Evolutionary conservation across 192 early-diverging fungal genomes (phyloP).

Genomic region (Coemansia sp.): DNA sequence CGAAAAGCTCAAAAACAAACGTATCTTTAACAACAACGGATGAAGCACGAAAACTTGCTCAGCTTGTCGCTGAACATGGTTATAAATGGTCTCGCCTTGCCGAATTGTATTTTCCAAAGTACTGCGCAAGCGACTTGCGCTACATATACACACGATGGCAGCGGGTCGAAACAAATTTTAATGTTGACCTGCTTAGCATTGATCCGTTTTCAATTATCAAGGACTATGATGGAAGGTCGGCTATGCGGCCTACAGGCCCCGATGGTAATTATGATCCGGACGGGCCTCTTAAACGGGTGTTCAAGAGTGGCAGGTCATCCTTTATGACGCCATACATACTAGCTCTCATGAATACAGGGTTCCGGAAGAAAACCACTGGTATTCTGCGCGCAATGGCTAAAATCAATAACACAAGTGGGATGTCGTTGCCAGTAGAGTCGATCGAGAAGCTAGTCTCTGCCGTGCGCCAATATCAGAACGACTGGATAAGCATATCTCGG

Average conservation of each 20-base stretch:
- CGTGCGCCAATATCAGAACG: conserved; percentile 19
- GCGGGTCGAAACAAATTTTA: conserved; percentile 12
- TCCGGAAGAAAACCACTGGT: background rate
- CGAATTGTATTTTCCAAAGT: conserved; percentile 16
- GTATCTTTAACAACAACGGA: conserved; percentile 2
- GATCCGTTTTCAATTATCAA: conserved; percentile 30
- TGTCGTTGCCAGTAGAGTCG: conserved; percentile 5
- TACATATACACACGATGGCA: conserved; percentile 20
- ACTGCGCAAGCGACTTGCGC: background rate
- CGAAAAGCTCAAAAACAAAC: background rate
- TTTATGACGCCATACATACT: conserved; percentile 31
- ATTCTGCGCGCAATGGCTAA: conserved; percentile 3
- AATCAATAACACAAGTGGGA: background rate
- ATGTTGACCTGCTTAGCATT: conserved; percentile 16
- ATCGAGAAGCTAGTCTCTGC: conserved; percentile 38
- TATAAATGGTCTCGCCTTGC: conserved; percentile 19
- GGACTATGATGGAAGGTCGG: conserved; percentile 20
- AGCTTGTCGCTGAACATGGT: conserved; percentile 23
- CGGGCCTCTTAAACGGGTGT: conserved; percentile 15
- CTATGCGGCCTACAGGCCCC: conserved; percentile 33
- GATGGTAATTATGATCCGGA: conserved; percentile 33
- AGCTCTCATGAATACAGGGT: conserved; percentile 7
- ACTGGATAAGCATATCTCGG: conserved; percentile 46
- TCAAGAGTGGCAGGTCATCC: background rate
- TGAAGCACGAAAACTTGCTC: conserved; percentile 14